Percentiles rank a stretch among this genome's conserved stretches.
These are phyloP conservation scores for Chalciporus piperatoides DNA, from an alignment of 1,284 basidiomycete species.

Conservation along the genomic window DNA sequence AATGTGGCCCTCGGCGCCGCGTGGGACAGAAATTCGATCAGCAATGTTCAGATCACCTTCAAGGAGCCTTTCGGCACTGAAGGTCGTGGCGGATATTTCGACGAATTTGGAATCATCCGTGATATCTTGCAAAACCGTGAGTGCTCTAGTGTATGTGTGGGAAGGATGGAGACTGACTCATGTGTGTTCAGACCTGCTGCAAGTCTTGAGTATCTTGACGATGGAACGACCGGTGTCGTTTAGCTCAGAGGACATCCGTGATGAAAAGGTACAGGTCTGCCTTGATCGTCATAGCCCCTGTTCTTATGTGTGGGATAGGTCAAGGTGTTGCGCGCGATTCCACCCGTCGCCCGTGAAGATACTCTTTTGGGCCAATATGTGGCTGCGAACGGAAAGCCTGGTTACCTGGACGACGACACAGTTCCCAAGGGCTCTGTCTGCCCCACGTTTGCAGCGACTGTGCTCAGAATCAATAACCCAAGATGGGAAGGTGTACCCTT, in stretches of 20 bases:
- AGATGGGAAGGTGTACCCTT: conserved; percentile 98
- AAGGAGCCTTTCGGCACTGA: conserved; percentile 98
- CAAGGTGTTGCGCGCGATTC: conserved; percentile 89
- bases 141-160: conserved; percentile 32
- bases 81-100: conserved; percentile 96
- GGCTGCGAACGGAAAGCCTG: conserved; percentile 83
- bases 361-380: conserved; percentile 92
- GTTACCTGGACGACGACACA: conserved; percentile 94
- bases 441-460: conserved; percentile 88
- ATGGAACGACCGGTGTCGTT: conserved; percentile 99
- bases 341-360: conserved; percentile 74
- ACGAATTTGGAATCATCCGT: conserved; percentile 97
- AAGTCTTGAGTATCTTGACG: conserved; percentile 87
- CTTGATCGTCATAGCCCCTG: conserved; percentile 12
- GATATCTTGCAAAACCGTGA: conserved; percentile 95
- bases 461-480: conserved; percentile 89
- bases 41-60: conserved; percentile 97
- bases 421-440: conserved; percentile 89
- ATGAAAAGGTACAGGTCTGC: conserved; percentile 75
- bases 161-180: conserved; percentile 11
- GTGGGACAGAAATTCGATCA: conserved; percentile 94
- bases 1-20: conserved; percentile 83
- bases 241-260: conserved; percentile 91
- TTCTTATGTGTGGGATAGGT: conserved; percentile 52
- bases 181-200: conserved; percentile 70